Percentiles rank a stretch among this genome's conserved stretches.
Evolutionary conservation across 2,329 filamentous ascomycete species (phyloP).

Genomic region (Aspergillus versicolor): DNA sequence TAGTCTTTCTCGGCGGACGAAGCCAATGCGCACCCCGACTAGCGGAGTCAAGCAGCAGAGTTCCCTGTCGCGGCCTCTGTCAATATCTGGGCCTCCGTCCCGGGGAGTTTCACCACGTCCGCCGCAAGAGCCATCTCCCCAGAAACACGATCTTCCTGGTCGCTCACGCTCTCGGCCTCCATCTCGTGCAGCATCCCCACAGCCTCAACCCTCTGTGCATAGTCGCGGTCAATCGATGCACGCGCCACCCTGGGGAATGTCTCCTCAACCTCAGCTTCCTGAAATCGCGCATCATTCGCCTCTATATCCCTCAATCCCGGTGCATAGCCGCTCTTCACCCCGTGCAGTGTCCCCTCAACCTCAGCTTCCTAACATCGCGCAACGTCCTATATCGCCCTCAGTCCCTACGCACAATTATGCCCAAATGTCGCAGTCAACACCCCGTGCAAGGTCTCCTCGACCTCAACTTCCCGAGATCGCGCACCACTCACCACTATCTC

Average conservation of each 20-base stretch:
- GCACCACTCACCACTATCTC: slow-evolving; percentile 15
- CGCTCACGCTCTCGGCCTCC: slow-evolving; percentile 18
- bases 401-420: slow-evolving; percentile 7
- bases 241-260: not conserved
- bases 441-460: slow-evolving; percentile 2
- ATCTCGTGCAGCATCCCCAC: slow-evolving; percentile 13
- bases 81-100: slow-evolving; percentile 32
- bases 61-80: slow-evolving; percentile 34
- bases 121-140: slow-evolving; percentile 15
- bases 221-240: slow-evolving; percentile 7
- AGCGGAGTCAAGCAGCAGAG: slow-evolving; percentile 40
- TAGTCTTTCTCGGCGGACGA: slow-evolving; percentile 30
- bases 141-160: slow-evolving; percentile 6
- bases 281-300: slow-evolving; percentile 12
- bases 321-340: slow-evolving; percentile 18
- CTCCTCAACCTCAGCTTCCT: slow-evolving; percentile 5
- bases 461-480: not conserved
- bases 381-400: slow-evolving; percentile 5
- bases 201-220: not conserved
- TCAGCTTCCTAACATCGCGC: slow-evolving; percentile 6
- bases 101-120: slow-evolving; percentile 28
- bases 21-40: slow-evolving; percentile 38
- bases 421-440: slow-evolving; percentile 5
- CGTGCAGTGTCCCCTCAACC: slow-evolving; percentile 16
- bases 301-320: slow-evolving; percentile 6